Base-by-base conservation (phyloP, 257 asterid genomes). In the Solanum tacnaense region DNA sequence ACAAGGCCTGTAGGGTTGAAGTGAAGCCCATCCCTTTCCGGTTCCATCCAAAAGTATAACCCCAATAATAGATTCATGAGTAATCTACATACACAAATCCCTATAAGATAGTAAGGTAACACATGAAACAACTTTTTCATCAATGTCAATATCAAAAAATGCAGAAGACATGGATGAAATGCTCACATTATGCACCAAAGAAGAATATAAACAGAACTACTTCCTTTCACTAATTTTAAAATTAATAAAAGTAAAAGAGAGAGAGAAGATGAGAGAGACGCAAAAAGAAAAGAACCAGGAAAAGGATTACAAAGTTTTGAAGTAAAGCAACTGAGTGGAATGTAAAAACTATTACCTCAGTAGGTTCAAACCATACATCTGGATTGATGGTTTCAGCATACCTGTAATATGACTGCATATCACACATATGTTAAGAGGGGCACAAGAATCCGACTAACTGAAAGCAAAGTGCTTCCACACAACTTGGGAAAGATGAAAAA, bases 301-400 rank as follows among this genome's bases (percentile, higher is more conserved):
- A 79, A 86, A 41, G 81, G 67, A 46, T 46, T 46, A 49, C 39
- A 81, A 81, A 49, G 85, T 49, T 79, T 46, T 46, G 68, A 72
- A 86, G 83, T 13, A 36, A 9, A 31, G 46, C 41, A 73, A 25
- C 39, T 13, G 10, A 27, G 12, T 32, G 70, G 16, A 86, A 89
- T 78, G 67, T 85, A 68, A 35, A 13, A 20, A 79, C 81, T 85
- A 88, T 84, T 95, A 97, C 99, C 99, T 96, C 97, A 29, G 94
- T 91, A 38, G 99, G 96, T 90, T 97, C 99, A 90, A 96, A 97
- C 99, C 99, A 97, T 71, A 97, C 98, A 93, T 97, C 99, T 73
- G 99, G 99, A 87, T 90, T 91, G 87, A 92, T 84, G 75, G 93
- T 89, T 86, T 95, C 99, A 7, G 96, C 89, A 90, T 92, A 94